phyloP scores from a whole-genome alignment of 768 basidiomycete species.

The Cyclocybe aegerita region DNA sequence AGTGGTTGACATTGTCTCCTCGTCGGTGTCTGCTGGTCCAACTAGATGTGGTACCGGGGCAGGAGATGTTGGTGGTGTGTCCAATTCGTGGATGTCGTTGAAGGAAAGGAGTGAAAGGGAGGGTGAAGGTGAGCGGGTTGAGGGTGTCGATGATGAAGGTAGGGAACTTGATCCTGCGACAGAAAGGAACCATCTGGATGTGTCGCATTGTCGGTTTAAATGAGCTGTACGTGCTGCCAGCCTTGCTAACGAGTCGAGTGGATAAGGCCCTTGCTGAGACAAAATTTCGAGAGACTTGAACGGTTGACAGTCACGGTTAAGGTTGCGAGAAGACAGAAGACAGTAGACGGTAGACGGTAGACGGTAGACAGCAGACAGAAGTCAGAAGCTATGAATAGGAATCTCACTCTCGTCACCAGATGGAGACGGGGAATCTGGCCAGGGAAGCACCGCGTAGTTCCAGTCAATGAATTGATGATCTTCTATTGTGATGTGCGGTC shows the following conservation, averaged over 20 bases:
- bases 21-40: not conserved
- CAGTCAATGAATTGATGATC: not conserved
- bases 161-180: too few species aligned
- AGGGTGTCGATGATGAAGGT: too few species aligned
- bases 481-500: too few species aligned
- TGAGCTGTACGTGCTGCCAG: too few species aligned
- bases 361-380: not conserved
- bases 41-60: too few species aligned
- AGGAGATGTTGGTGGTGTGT: too few species aligned
- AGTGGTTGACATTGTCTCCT: not conserved
- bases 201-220: too few species aligned
- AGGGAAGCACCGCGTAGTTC: not conserved
- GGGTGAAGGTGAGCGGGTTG: too few species aligned
- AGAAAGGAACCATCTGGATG: too few species aligned
- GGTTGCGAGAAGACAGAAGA: not conserved
- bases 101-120: too few species aligned
- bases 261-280: not conserved
- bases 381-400: not conserved
- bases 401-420: slow-evolving; percentile 11
- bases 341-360: not conserved
- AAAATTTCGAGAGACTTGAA: not conserved
- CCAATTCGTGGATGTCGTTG: too few species aligned
- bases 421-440: slow-evolving; percentile 5
- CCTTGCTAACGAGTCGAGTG: not conserved
- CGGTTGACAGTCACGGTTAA: not conserved